Conservation (phyloP, 1,284 basidiomycete species). For the Ustilago nuda region DNA sequence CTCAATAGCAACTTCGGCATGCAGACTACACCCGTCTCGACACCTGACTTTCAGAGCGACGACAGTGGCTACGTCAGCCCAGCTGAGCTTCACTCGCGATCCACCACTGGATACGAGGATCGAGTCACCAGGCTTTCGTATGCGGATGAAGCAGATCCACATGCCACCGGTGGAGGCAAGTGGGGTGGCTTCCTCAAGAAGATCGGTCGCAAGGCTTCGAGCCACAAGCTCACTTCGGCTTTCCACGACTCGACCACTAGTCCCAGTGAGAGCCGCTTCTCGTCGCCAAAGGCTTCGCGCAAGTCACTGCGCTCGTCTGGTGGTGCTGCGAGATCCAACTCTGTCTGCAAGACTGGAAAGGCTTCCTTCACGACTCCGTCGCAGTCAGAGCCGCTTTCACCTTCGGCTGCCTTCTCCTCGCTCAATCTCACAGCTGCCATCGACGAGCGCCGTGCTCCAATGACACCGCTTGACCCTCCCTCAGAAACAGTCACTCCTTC, state of each 20-base stretch:
- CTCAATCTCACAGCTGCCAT: constrained; percentile 20
- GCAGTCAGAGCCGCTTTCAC: constrained; percentile 25
- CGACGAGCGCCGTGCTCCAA: constrained; percentile 10
- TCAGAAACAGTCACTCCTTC: constrained; percentile 6
- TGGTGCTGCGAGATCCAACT: constrained; percentile 15
- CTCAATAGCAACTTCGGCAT: constrained; percentile 13
- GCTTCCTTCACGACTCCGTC: constrained; percentile 24
- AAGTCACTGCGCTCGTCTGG: constrained; percentile 30
- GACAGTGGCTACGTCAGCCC: constrained; percentile 29
- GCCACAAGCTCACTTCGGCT: constrained; percentile 22
- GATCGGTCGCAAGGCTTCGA: constrained; percentile 52
- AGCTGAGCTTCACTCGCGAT: constrained; percentile 7
- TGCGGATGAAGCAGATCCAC: constrained; percentile 20
- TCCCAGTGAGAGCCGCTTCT: constrained; percentile 26
- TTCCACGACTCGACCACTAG: constrained; percentile 24
- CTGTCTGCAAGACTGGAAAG: constrained; percentile 13
- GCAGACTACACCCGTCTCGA: constrained; percentile 18
- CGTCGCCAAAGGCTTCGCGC: constrained; percentile 30
- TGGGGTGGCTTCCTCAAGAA: constrained; percentile 54
- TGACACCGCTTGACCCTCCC: constrained; percentile 28
- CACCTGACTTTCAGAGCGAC: constrained; percentile 24
- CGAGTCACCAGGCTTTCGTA: constrained; percentile 6
- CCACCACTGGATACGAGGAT: constrained; percentile 24
- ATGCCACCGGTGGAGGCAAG: constrained; percentile 23
- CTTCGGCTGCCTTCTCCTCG: constrained; percentile 15